Percentiles rank a stretch among this genome's conserved stretches.
Conservation (phyloP, 257 asterid genomes). For the Solanum medicagineum region DNA sequence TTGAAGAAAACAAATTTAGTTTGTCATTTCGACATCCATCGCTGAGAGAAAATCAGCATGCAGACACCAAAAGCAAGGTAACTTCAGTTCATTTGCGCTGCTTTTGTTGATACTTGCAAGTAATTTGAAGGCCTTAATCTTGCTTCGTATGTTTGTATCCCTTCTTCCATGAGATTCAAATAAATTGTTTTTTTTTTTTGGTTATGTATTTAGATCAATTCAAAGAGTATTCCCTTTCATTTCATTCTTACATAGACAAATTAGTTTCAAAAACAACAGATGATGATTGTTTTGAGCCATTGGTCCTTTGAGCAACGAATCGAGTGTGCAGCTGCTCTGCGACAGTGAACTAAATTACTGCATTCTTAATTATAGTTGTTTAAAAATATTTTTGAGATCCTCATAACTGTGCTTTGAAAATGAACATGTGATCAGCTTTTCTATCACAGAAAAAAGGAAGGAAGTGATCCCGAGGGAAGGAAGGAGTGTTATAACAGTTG, state of each 20-base stretch:
- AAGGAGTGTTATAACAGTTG: background rate
- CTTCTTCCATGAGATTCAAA: background rate
- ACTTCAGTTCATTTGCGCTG: background rate
- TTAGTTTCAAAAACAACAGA: background rate
- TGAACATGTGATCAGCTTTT: background rate
- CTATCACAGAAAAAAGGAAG: background rate
- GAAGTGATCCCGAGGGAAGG: background rate
- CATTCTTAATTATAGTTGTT: background rate
- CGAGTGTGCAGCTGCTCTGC: background rate
- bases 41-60: constrained; percentile 31
- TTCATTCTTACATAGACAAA: background rate
- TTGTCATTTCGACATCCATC: constrained; percentile 13
- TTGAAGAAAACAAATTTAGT: constrained; percentile 10
- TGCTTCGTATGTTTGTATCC: background rate
- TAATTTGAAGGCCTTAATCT: background rate
- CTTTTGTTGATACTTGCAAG: background rate
- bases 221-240: background rate
- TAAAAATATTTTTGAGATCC: background rate
- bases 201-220: background rate
- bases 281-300: background rate
- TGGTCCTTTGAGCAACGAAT: background rate
- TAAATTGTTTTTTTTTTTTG: background rate
- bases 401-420: background rate
- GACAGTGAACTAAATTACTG: background rate
- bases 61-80: constrained; percentile 83